These are phyloP conservation scores for Trametes gibbosa DNA, from an alignment of 768 basidiomycete genomes.

Conservation along the genomic window DNA sequence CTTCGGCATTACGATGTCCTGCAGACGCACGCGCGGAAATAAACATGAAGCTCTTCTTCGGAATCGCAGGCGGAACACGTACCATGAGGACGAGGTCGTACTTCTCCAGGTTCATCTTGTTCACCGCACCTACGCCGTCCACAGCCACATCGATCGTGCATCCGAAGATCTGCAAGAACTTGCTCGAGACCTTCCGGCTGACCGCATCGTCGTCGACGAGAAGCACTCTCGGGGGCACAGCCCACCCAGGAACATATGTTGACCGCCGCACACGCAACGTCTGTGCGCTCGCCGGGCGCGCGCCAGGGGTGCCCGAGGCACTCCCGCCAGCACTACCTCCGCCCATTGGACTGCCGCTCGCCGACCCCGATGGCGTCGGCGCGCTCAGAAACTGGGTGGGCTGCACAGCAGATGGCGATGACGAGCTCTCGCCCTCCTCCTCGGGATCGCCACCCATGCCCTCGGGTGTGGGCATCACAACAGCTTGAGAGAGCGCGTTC, in stretches of 20 bases:
- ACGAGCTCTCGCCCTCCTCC: constrained; percentile 25
- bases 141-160: constrained; percentile 94
- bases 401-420: constrained; percentile 8
- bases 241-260: constrained; percentile 87
- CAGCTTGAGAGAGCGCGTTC: constrained; percentile 28
- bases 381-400: constrained; percentile 17
- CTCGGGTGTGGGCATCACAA: constrained; percentile 30
- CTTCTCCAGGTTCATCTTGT: constrained; percentile 95
- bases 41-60: neutral
- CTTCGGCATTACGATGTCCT: constrained; percentile 97
- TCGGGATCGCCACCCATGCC: constrained; percentile 31
- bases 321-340: neutral
- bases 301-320: neutral
- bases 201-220: constrained; percentile 97
- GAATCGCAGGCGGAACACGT: constrained; percentile 25
- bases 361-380: constrained; percentile 22
- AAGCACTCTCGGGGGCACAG: constrained; percentile 84
- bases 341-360: constrained; percentile 18
- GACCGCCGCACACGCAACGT: constrained; percentile 70
- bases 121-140: constrained; percentile 88
- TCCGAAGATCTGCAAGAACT: constrained; percentile 94
- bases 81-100: constrained; percentile 97
- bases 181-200: constrained; percentile 81
- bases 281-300: constrained; percentile 29
- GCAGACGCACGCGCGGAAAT: neutral